Conservation (phyloP, 306 rosid genomes). For the Sicyos edulis region DNA sequence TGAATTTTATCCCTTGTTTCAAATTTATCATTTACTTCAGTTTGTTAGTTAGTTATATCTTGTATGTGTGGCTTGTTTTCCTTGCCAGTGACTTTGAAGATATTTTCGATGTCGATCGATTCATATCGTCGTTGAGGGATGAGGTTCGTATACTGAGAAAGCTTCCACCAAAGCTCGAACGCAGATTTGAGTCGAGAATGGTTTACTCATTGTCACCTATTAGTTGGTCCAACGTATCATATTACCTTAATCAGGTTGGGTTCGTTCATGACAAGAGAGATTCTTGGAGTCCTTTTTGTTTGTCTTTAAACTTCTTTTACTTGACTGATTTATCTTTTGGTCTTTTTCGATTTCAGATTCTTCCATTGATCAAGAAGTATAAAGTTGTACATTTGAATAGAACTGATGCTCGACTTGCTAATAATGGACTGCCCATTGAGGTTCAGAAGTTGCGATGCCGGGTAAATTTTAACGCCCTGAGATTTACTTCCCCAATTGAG, state of each 20-base stretch:
- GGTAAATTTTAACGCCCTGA: conserved; percentile 64
- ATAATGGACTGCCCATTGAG: conserved; percentile 60
- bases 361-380: conserved; percentile 58
- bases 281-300: background rate
- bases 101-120: conserved; percentile 68
- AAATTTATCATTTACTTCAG: background rate
- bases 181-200: conserved; percentile 42
- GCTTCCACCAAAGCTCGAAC: conserved; percentile 62
- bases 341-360: conserved; percentile 41
- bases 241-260: conserved; percentile 62
- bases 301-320: background rate
- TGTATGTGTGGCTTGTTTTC: conserved; percentile 17
- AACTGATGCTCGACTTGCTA: conserved; percentile 79
- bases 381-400: conserved; percentile 73
- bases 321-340: conserved; percentile 21
- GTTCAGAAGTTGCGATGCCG: conserved; percentile 77
- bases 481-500: conserved; percentile 77
- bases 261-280: conserved; percentile 2
- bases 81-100: conserved; percentile 71
- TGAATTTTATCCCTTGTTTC: background rate
- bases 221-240: conserved; percentile 83
- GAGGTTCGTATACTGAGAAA: conserved; percentile 72
- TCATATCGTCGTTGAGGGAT: conserved; percentile 67
- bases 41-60: background rate
- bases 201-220: conserved; percentile 60